Base-by-base conservation (phyloP, 768 basidiomycete species). In the Trametes meyenii region DNA sequence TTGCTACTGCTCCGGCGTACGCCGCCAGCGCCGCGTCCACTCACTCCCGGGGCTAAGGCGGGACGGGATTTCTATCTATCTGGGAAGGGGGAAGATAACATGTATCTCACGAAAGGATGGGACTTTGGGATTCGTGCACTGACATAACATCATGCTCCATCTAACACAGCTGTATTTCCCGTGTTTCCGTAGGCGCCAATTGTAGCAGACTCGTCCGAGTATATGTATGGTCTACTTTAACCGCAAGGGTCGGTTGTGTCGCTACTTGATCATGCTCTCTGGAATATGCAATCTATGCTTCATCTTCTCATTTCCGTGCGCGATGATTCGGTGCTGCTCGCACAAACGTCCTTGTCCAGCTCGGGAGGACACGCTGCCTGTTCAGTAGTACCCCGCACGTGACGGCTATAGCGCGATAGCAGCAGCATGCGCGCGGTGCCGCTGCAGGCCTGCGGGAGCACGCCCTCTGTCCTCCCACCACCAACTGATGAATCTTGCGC, bases 401-500 rank as follows among this genome's bases (percentile, higher is more conserved):
- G 62, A 64, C 21, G 23, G 24, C 59, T 53, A 55, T 66, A 60
- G 51, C 51, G 61, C 46, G 64, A 66, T 50, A 40, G 42, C 57
- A 59, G 53, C 33, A 42, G 42, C 40, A 13, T 45, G 50, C 59
- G 51, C 50, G 49, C 49, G 35, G 49, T 38, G 62, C 43, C 38
- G 58, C 59, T 56, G 61, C 56, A 45, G 52, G 43, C 43, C 49
- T 17, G 26, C 29, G 29, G 23, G 48, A 46, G 36, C 46, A 14
- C 52, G 21, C 48, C 26, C 51, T 57, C 62, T 48, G 43, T 63
- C 60, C 50, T 50, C 55, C 62, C 69, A 63, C 60, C 49, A 57
- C 58, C 35, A 65, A 46, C 76, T 77, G 77, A 94, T 94, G 92
- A 92, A 94, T 81, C 80, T 94, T 71, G 91, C 87, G 68, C 86